phyloP scores from a whole-genome alignment of 192 early-diverging fungal species.

The Coemansia sp. region DNA sequence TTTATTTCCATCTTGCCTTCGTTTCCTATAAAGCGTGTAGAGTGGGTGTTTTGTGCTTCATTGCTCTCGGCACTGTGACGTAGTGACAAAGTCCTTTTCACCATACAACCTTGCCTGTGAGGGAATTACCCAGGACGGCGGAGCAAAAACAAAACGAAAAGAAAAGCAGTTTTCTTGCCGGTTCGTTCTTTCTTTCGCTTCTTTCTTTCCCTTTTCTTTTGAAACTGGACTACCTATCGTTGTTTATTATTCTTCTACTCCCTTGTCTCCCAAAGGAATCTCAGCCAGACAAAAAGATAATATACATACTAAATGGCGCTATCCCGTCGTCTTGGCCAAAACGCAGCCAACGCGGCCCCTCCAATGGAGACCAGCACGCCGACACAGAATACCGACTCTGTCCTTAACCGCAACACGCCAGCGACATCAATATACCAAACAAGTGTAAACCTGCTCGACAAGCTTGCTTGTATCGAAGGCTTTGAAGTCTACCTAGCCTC shows the following conservation, averaged over 20 bases:
- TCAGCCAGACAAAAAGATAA: not conserved
- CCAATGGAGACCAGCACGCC: conserved; percentile 46
- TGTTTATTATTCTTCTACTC: not conserved
- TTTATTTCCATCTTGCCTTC: no score
- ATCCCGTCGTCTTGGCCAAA: conserved; percentile 26
- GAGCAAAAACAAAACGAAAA: no score
- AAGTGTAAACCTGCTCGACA: conserved; percentile 67
- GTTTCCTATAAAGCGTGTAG: no score
- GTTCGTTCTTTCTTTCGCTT: not conserved
- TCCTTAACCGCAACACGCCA: conserved; percentile 49
- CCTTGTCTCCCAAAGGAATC: not conserved
- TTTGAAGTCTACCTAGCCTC: conserved; percentile 63
- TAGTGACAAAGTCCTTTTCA: no score
- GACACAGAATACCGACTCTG: conserved; percentile 48
- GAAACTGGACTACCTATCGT: not conserved
- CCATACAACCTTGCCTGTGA: no score
- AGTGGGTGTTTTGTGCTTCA: no score
- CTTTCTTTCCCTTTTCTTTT: not conserved
- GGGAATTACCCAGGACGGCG: no score
- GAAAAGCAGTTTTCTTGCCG: no score
- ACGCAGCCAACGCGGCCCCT: conserved; percentile 10
- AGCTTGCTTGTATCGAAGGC: conserved; percentile 69
- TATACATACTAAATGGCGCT: conserved; percentile 30
- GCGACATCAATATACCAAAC: conserved; percentile 70
- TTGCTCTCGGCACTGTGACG: no score